phyloP scores from a whole-genome alignment of 2,329 filamentous ascomycete genomes.

The Fusarium pseudograminearum region DNA sequence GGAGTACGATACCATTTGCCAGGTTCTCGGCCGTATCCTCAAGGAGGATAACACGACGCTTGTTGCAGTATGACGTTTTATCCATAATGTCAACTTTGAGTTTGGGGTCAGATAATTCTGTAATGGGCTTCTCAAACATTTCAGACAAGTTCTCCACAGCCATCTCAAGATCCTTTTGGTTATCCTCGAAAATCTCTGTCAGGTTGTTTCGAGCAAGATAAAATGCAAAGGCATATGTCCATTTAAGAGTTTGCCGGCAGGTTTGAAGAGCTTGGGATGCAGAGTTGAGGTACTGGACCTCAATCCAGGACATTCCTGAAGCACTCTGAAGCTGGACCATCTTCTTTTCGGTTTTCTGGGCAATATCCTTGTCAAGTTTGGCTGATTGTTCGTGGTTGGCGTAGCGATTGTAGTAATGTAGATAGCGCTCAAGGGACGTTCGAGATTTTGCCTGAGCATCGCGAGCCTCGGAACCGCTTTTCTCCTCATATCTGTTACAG shows the following conservation, averaged over 20 bases:
- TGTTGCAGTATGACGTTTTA: constrained; percentile 97
- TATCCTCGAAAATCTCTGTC: constrained; percentile 98
- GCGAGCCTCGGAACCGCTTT: constrained; percentile 88
- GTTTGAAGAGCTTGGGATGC: constrained; percentile 94
- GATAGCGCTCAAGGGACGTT: constrained; percentile 91
- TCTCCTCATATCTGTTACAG: constrained; percentile 97
- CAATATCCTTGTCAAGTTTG: constrained; percentile 95
- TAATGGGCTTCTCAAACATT: constrained; percentile 98
- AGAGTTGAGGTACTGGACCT: constrained; percentile 95
- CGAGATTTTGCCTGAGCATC: constrained; percentile 93
- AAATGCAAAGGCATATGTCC: constrained; percentile 99
- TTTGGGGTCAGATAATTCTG: constrained; percentile 85
- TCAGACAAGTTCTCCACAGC: constrained; percentile 97
- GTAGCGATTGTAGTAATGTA: constrained; percentile 99
- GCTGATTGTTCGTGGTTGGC: constrained; percentile 99
- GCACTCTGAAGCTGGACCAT: constrained; percentile 96
- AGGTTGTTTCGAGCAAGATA: constrained; percentile 96
- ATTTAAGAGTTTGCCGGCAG: constrained; percentile 98
- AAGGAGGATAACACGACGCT: constrained; percentile 87
- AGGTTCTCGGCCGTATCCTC: constrained; percentile 94
- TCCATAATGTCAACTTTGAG: constrained; percentile 98
- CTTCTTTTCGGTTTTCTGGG: constrained; percentile 97
- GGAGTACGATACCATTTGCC: constrained; percentile 73
- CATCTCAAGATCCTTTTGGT: constrained; percentile 97
- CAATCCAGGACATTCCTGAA: constrained; percentile 98